Evolutionary conservation across 805 yeast species (phyloP), one percentile per base, ranked within the genome.

Genomic region (Hanseniaspora lachancei): DNA sequence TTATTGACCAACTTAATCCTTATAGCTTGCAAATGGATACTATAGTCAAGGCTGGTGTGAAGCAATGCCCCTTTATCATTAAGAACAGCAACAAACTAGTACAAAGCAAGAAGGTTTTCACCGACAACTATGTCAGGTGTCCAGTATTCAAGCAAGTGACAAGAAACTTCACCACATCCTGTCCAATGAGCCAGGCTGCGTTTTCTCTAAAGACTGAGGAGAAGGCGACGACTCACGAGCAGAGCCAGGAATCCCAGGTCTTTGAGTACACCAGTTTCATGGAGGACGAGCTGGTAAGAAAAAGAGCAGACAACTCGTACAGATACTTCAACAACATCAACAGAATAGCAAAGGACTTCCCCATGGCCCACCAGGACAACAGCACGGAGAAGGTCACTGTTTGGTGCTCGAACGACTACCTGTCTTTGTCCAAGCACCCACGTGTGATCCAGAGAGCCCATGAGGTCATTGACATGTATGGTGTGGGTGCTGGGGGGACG

Each of bases 401-500:
- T 57, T 93, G 99, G 99, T 93, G 99, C 67, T 89, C 98, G 43
- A 93, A 93, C 69, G 99, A 93, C 70, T 93, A 93, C 69, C 76
- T 93, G 59, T 97, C 97, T 13, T 86, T 93, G 93, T 91, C 96
- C 53, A 81, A 80, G 64, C 86, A 91, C 68, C 77, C 77, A 59
- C 73, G 76, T 60, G 91, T 91, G 46, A 72, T 88, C 58, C 72
- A 78, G 18, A 81, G 80, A 56, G 93, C 91, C 91, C 83, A 84
- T 62, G 68, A 74, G 49, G 82, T 95, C 18, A 76, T 93, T 69
- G 85, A 84, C 63, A 81, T 79, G 72, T 93, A 93, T 68, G 99
- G 99, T 64, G 85, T 96, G 5, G 99, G 99, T 63, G 96, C 99
- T 9, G 99, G 99, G 66, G 99, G 99, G 62, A 93, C 99, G 49